These are phyloP conservation scores for Avena sativa DNA, from an alignment of 176 grass and related monocot genomes.

Conservation along the genomic window DNA sequence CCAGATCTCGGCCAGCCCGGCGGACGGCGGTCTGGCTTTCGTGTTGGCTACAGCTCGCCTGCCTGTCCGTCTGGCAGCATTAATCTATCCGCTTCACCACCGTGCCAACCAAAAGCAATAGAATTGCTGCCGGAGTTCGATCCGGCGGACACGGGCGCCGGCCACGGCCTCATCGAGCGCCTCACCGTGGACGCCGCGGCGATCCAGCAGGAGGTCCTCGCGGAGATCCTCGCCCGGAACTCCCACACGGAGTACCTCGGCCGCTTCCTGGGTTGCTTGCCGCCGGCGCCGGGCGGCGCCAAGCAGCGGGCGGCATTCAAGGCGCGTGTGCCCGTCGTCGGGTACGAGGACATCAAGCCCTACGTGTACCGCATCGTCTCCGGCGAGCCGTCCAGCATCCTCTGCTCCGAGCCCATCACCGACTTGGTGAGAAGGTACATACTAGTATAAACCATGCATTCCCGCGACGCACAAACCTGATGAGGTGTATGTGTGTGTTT, in stretches of 20 bases:
- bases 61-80: too few species aligned
- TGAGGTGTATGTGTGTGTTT: too few species aligned
- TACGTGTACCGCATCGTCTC: conserved; percentile 45
- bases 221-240: conserved; percentile 44
- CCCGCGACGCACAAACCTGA: too few species aligned
- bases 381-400: conserved; percentile 46
- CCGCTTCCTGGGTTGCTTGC: conserved; percentile 17
- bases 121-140: conserved; percentile 32
- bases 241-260: conserved; percentile 47
- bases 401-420: conserved; percentile 53
- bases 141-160: conserved; percentile 28
- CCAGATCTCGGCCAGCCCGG: too few species aligned
- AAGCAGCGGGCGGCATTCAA: conserved; percentile 25
- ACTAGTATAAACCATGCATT: neutral
- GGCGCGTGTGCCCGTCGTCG: conserved; percentile 34
- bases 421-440: conserved; percentile 42
- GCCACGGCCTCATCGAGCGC: conserved; percentile 38
- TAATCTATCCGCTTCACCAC: too few species aligned
- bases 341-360: conserved; percentile 53
- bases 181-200: conserved; percentile 39
- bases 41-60: too few species aligned
- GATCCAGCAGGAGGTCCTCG: conserved; percentile 39
- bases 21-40: too few species aligned
- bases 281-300: neutral
- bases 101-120: neutral